Evolutionary conservation across 345 rosid genomes (phyloP), one percentile per base, ranked within the genome.

Genomic region (Litchi chinensis): DNA sequence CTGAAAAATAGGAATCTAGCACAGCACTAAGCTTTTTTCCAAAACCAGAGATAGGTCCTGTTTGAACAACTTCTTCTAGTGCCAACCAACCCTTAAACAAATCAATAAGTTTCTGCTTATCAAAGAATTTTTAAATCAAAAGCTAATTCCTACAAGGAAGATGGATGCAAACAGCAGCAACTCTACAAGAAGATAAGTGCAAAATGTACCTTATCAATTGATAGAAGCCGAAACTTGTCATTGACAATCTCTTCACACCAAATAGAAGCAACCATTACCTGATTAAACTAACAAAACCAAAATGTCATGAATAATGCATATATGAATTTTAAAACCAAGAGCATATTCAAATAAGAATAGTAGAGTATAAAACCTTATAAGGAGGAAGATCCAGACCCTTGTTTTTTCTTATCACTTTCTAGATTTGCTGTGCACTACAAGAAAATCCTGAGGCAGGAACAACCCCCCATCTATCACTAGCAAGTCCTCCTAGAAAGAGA

Each of bases 201-300:
- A 26, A 26, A 26, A 26, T 26, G 28, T 26, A 26, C 28, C 28
- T 26, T 1, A 26, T 26, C 28, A 26, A 26, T 26, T 0, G 28
- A 26, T 93, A n/a, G 85, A 76, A 43, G 28, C 40, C 16, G 82
- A 71, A 82, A 86, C 86, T 88, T 91, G 79, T 92, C 93, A 50
- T 84, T 65, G 12, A 94, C 94, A 82, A 95, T 95, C 88, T 92
- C 95, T 83, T 93, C 97, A 86, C 98, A 95, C 19, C 97, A 93
- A 81, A 91, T 91, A 32, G 93, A 90, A 76, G 97, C 95, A 81
- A 92, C 98, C 98, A 93, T 91, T 78, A 95, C 93, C 95, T 93
- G 64, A 76, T 68, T 83, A 21, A 68, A 26, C 28, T 26, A 26
- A 26, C 28, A 26, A 26, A 26, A 0, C 28, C 28, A 26, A 26